phyloP scores from a whole-genome alignment of 176 grass and related monocot genomes.

The Carex scoparia region DNA sequence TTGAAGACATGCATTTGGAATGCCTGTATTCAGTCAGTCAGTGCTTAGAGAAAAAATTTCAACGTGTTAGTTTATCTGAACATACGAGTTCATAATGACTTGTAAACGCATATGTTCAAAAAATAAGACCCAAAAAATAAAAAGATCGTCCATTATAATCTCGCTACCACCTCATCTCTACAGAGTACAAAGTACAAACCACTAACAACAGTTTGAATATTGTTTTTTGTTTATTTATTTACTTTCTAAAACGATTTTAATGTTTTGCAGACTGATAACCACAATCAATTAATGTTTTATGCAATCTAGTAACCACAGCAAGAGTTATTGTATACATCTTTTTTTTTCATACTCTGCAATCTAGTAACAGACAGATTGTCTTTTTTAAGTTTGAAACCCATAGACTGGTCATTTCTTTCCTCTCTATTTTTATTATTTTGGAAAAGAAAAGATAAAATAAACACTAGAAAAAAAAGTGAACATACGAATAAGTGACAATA shows the following conservation, averaged over 20 bases:
- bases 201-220: not conserved
- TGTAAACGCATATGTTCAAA: too few species aligned
- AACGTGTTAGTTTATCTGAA: too few species aligned
- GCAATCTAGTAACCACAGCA: not conserved
- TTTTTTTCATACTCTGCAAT: not conserved
- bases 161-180: not conserved
- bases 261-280: too few species aligned
- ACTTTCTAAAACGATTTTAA: not conserved
- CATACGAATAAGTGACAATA: not conserved
- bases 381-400: not conserved
- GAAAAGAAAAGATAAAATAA: not conserved
- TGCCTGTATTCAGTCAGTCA: too few species aligned
- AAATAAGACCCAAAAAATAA: too few species aligned
- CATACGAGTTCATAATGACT: too few species aligned
- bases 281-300: not conserved
- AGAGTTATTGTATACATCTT: not conserved
- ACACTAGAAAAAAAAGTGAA: not conserved
- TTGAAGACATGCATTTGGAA: too few species aligned
- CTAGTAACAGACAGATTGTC: not conserved
- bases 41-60: too few species aligned
- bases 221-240: not conserved
- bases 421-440: not conserved
- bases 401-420: not conserved
- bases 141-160: not conserved
- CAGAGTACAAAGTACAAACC: not conserved